These are phyloP conservation scores for Colletotrichum kahawae DNA, from an alignment of 2,329 filamentous ascomycete genomes.

Conservation along the genomic window DNA sequence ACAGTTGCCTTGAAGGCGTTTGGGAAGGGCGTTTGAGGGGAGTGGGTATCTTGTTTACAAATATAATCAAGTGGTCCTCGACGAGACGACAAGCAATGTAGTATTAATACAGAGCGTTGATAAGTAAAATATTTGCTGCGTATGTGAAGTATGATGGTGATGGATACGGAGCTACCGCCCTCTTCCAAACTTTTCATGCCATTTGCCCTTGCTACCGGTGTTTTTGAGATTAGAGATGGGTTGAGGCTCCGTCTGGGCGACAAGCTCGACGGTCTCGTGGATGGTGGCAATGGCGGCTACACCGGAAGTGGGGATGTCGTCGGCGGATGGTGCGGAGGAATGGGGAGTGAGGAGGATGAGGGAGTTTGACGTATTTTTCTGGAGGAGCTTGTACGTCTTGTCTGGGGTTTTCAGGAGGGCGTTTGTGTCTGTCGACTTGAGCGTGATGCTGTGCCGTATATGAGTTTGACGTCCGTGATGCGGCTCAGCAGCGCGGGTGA, in stretches of 20 bases:
- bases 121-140: not conserved
- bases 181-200: slow-evolving; percentile 64
- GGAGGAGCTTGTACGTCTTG: slow-evolving; percentile 63
- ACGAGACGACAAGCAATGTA: not conserved
- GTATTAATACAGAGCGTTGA: not conserved
- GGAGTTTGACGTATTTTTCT: slow-evolving; percentile 73
- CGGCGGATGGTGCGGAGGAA: slow-evolving; percentile 11
- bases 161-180: slow-evolving; percentile 37
- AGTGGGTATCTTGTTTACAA: not conserved
- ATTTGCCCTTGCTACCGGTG: slow-evolving; percentile 52
- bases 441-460: slow-evolving; percentile 43
- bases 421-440: slow-evolving; percentile 52
- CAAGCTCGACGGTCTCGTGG: slow-evolving; percentile 67
- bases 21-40: not conserved
- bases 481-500: not conserved
- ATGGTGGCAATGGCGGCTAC: slow-evolving; percentile 59
- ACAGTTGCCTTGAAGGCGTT: not conserved
- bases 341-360: slow-evolving; percentile 58
- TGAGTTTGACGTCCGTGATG: not conserved
- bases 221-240: slow-evolving; percentile 30
- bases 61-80: not conserved
- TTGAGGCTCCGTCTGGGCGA: slow-evolving; percentile 39
- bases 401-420: slow-evolving; percentile 58
- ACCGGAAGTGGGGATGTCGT: slow-evolving; percentile 29
- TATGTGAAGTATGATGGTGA: not conserved